Base-by-base conservation (phyloP, 805 yeast genomes). In the Saturnispora zaruensis region DNA sequence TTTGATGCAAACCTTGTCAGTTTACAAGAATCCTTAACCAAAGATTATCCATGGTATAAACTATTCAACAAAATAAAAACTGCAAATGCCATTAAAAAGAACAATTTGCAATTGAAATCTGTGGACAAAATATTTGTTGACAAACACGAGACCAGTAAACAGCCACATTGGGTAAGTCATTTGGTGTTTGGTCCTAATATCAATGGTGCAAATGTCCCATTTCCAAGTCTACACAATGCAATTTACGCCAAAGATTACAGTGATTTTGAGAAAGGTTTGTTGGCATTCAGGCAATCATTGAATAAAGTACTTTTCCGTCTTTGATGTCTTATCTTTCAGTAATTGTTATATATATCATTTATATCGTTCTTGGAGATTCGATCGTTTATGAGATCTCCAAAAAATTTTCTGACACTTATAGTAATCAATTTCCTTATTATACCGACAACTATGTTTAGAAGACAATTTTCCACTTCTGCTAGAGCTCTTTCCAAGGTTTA, bases 31-130 rank as follows among this genome's bases (percentile, higher is more conserved):
- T 71, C 75, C 32, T 76, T 81, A 49, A 65, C 72, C 1, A 67
- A 73, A 41, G 97, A 87, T 57, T 84, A 77, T 57, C 89, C 96
- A 1, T 84, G 96, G 89, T 87, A 82, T 68, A 71, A 75, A 54
- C 67, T 75, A 47, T 74, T 71, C 55, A 75, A 72, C 55, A 87
- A 87, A 63, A 59, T 86, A 34, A 73, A 68, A 46, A 70, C 81
- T 4, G 82, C 80, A 46, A 74, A 83, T 14, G 74, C 75, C 49
- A 69, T 83, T 50, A 76, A 82, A 50, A 62, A 76, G 26, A 66
- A 77, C 5, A 82, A 82, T 55, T 67, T 69, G 48, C 78, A 76
- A 57, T 59, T 81, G 26, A 69, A 74, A n/a, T 70, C 74, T 49
- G 65, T 82, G 26, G 86, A 82, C 60, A 34, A 23, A 26, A 18